Evolutionary conservation across 176 grass and related monocot genomes (phyloP), one percentile per base, ranked within the genome.

Genomic region (Carex parvula): DNA sequence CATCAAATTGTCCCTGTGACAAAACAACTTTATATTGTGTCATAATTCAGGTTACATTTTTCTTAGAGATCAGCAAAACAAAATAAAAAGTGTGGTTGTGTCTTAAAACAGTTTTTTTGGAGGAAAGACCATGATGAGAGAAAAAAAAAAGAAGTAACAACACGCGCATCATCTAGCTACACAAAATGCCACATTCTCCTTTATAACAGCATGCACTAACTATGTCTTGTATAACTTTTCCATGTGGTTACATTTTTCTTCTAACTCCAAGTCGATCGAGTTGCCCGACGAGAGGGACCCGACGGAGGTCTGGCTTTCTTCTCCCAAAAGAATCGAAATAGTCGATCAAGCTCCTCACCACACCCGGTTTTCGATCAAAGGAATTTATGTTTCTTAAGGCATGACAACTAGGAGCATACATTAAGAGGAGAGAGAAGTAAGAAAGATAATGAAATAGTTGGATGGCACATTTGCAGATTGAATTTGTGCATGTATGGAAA

Each of bases 391-490:
- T 64, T 50, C 61, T 82, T 66, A 3, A 67, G 10, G 39, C 60
- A 82, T 66, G 39, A 54, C 16, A 15, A 29, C 21, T 66, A 10
- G 80, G 22, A 3, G 62, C 10, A 61, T 54, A 54, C 39, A 54
- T 65, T 21, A 82, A 82, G 60, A 82, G 44, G 20, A 82, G n/a
- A n/a, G n/a, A n/a, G 10, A 64, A 22, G 66, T 3, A 82, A 4
- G 4, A 82, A 22, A 1, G 52, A 26, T 13, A 82, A n/a, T 52
- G 11, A 8, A 37, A 61, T 17, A 24, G 15, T 66, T 17, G 21
- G 39, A 82, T 67, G 79, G 9, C 56, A 41, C 80, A 82, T 82
- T 82, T 64, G 78, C 33, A 81, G 29, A 16, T 81, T n/a, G 7
- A 12, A 66, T 4, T 67, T 65, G 17, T 55, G 71, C 48, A 76